These are phyloP conservation scores for Termitomyces heimii DNA, from an alignment of 768 basidiomycete species.

Conservation along the genomic window DNA sequence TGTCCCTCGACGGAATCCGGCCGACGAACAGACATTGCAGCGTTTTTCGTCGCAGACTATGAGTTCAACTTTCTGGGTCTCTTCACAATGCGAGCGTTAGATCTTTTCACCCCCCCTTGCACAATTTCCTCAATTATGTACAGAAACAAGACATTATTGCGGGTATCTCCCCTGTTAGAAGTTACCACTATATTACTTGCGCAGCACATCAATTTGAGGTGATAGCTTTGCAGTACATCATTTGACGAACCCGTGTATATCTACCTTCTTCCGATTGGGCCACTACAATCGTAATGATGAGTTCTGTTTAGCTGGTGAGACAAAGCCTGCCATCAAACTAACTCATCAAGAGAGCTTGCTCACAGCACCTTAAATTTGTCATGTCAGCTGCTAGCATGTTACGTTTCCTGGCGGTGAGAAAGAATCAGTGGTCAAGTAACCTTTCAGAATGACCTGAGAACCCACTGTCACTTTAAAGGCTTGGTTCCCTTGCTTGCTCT, in stretches of 20 bases:
- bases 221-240: not conserved
- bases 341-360: not conserved
- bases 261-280: not conserved
- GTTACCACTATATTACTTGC: not conserved
- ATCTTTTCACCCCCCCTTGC: not conserved
- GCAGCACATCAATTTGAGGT: not conserved
- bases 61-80: not conserved
- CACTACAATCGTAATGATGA: not conserved
- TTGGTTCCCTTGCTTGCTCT: not conserved
- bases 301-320: not conserved
- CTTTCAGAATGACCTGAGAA: not conserved
- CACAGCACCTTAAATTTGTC: not conserved
- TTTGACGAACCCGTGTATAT: no score
- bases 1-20: constrained; percentile 53
- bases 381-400: not conserved
- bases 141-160: not conserved
- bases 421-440: not conserved
- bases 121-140: not conserved
- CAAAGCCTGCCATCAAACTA: not conserved
- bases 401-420: not conserved
- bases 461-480: not conserved
- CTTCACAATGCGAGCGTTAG: not conserved
- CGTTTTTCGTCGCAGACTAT: constrained; percentile 38
- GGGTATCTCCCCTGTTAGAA: not conserved
- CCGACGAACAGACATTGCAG: constrained; percentile 58